These are phyloP conservation scores for Patellifolia procumbens DNA, from an alignment of 179 eudicot genomes.

Conservation along the genomic window DNA sequence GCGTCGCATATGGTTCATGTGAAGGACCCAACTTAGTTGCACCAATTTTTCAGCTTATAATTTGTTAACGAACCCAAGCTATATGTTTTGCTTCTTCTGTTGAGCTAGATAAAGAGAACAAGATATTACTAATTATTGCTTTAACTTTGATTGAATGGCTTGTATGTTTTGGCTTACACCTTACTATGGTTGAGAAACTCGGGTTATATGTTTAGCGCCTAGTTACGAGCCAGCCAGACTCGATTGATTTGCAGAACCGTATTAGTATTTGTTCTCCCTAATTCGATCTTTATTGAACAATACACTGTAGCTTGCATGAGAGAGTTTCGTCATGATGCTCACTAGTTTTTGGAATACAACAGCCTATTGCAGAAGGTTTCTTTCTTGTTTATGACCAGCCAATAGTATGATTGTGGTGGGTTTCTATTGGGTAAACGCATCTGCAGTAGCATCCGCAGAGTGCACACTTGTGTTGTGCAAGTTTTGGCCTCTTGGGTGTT, in stretches of 20 bases:
- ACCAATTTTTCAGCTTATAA: not conserved
- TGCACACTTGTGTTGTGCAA: no score
- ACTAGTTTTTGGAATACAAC: not conserved
- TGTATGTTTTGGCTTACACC: not conserved
- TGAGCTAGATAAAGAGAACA: not conserved
- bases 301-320: not conserved
- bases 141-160: not conserved
- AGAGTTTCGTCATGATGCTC: not conserved
- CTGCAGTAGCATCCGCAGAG: no score
- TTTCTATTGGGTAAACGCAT: not conserved
- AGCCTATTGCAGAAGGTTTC: not conserved
- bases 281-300: not conserved
- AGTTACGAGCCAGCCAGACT: not conserved
- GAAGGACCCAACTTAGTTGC: not conserved
- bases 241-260: not conserved
- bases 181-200: no score
- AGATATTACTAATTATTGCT: not conserved
- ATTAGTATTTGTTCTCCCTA: not conserved
- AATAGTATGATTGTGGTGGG: not conserved
- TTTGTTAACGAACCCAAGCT: not conserved
- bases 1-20: not conserved
- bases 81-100: not conserved
- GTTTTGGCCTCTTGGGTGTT: no score
- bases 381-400: not conserved
- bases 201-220: not conserved